phyloP scores from a whole-genome alignment of 352 stramenopile genomes.

The Phytopythium mirpurense region DNA sequence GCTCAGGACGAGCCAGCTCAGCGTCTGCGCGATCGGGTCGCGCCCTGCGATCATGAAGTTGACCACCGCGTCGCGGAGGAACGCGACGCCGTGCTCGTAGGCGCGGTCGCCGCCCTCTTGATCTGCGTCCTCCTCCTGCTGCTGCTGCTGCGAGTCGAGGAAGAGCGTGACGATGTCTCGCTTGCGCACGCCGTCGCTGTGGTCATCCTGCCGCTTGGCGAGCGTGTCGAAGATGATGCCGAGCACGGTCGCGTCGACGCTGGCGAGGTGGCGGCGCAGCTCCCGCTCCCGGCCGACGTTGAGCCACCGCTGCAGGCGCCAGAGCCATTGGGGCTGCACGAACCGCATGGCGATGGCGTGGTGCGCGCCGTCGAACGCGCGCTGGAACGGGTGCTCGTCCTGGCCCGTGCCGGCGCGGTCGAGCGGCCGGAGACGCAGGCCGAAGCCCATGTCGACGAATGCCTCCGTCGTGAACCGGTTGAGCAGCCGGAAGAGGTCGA shows the following conservation, averaged over 20 bases:
- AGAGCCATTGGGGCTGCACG: conserved; percentile 5
- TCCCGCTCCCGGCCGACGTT: conserved; percentile 24
- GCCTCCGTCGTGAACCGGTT: conserved; percentile 33
- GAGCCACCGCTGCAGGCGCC: conserved; percentile 10
- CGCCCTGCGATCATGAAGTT: conserved; percentile 1
- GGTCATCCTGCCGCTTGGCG: background rate
- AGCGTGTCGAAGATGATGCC: conserved; percentile 10
- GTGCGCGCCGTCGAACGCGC: conserved; percentile 8
- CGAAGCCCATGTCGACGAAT: conserved; percentile 17
- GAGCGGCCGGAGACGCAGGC: conserved; percentile 22
- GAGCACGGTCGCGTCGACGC: conserved; percentile 16
- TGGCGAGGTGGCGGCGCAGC: conserved; percentile 10
- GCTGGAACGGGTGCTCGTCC: conserved; percentile 19
- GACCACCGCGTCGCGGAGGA: background rate
- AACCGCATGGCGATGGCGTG: background rate
- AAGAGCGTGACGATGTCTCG: conserved; percentile 5
- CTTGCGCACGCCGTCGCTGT: background rate
- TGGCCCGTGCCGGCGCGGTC: conserved; percentile 9
- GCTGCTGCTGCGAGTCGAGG: background rate
- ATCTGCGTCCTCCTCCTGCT: background rate
- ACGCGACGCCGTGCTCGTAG: background rate
- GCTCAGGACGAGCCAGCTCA: conserved; percentile 17
- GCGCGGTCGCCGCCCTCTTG: too few species aligned
- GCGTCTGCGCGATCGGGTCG: conserved; percentile 2
- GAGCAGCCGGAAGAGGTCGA: conserved; percentile 16